Base-by-base conservation (phyloP, 2,329 filamentous ascomycete species). In the Trichoderma sp. region DNA sequence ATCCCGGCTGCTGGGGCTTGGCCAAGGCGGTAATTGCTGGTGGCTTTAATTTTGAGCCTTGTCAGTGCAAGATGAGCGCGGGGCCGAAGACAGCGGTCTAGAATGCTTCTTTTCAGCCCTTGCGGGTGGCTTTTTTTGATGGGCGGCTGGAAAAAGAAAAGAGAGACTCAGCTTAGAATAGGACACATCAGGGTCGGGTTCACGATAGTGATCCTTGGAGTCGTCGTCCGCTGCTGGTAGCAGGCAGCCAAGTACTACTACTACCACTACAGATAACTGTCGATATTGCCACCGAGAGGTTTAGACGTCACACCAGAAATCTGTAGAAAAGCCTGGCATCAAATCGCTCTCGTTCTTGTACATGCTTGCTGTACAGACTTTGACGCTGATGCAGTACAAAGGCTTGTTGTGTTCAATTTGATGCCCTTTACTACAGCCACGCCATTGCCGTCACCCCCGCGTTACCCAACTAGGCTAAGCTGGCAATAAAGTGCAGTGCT, bases 11-110 rank as follows among this genome's bases (percentile, higher is more conserved):
- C 34, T 53, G 47, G 63, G 61, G 32, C 20, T 20, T 58, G 61
- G 64, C 64, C 64, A 43, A 30, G 53, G 50, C 64, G 64, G 64
- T 30, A 67, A 58, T 43, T 67, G 28, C 47, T 55, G 47, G 20
- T 36, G 26, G 20, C 15, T 26, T 50, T 61, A 50, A 68, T 61
- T 26, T 50, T 43, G 66, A 68, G 66, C 66, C 63, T 55, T 55
- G 63, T 65, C 28, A 15, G 43, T 11, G 20, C 28, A 65, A 55
- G 47, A 65, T 53, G 47, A 65, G 47, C 26, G 28, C 20, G 47
- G 43, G 47, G 28, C 43, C 9, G 28, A 28, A 55, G 63, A 36
- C n/a, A n/a, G 30, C 17, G 53, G 36, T 68, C 36, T 61, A 61
- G 66, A 47, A 61, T 47, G 53, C n/a, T 26, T 43, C 55, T 32